phyloP scores from a whole-genome alignment of 371 early-diverging fungal species.

The Mucor plumbeus region DNA sequence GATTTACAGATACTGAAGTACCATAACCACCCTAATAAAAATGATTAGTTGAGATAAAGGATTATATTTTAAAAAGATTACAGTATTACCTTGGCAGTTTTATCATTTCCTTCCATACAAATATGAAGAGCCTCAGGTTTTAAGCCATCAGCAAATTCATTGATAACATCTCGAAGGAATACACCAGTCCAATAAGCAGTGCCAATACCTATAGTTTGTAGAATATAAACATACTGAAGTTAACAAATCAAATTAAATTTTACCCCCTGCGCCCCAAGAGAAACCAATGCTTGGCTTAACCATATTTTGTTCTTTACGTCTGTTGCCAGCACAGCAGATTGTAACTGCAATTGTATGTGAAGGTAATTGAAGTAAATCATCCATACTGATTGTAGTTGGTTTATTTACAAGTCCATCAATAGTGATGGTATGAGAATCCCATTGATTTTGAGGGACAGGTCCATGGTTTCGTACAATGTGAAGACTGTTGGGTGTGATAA shows the following conservation, averaged over 20 bases:
- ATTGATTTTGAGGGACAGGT: constrained; percentile 74
- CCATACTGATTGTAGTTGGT: constrained; percentile 55
- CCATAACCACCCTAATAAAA: constrained; percentile 70
- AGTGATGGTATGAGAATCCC: constrained; percentile 40
- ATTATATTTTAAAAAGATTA: neutral
- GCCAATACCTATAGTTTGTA: constrained; percentile 63
- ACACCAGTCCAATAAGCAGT: constrained; percentile 87
- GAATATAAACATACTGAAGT: neutral
- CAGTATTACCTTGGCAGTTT: constrained; percentile 49
- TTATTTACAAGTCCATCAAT: constrained; percentile 57
- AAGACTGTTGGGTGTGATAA: constrained; percentile 60
- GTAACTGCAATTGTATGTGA: constrained; percentile 59
- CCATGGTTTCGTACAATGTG: constrained; percentile 85
- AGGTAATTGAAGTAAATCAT: constrained; percentile 59
- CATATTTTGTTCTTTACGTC: constrained; percentile 82
- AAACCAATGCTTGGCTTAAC: constrained; percentile 75
- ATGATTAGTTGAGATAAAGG: neutral
- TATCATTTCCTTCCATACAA: constrained; percentile 73
- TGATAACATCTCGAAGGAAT: constrained; percentile 75
- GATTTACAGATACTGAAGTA: constrained; percentile 73
- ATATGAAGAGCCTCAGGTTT: constrained; percentile 62
- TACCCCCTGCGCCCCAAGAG: constrained; percentile 31
- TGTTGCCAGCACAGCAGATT: constrained; percentile 83
- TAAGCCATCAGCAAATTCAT: constrained; percentile 53
- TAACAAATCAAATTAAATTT: neutral